These are phyloP conservation scores for Magnusiomyces ingens DNA, from an alignment of 1,139 yeast species.

Conservation along the genomic window DNA sequence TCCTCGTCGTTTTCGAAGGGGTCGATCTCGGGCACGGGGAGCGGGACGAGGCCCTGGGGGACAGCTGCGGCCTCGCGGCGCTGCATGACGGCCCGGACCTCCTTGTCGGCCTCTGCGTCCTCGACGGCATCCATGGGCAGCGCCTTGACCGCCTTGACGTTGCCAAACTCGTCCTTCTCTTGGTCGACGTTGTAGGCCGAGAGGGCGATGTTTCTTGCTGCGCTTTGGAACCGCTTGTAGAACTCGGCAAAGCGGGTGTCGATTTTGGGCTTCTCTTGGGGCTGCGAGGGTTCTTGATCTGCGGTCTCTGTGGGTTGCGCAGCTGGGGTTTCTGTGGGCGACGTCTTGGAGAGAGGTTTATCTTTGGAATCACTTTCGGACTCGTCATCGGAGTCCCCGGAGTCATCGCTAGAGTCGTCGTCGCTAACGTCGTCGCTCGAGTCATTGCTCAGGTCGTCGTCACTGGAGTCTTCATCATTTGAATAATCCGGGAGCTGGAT, in stretches of 20 bases:
- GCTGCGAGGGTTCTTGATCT: conserved; percentile 31
- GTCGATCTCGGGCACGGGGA: conserved; percentile 8
- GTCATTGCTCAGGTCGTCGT: conserved; percentile 4
- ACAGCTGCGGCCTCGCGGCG: conserved; percentile 10
- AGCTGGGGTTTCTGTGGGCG: background rate
- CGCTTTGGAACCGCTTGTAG: conserved; percentile 17
- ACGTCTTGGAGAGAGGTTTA: conserved; percentile 18
- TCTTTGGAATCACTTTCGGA: conserved; percentile 39
- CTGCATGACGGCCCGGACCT: conserved; percentile 7
- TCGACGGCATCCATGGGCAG: conserved; percentile 9
- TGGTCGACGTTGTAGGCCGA: conserved; percentile 11
- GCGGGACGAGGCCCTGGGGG: conserved; percentile 14
- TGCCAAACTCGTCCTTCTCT: conserved; percentile 4
- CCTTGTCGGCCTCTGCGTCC: conserved; percentile 10
- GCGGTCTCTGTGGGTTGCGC: conserved; percentile 34
- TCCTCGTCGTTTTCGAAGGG: conserved; percentile 14
- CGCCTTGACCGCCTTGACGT: conserved; percentile 1
- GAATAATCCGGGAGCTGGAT: conserved; percentile 17
- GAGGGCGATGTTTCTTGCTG: conserved; percentile 15
- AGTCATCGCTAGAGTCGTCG: conserved; percentile 42
- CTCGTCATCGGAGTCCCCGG: conserved; percentile 43
- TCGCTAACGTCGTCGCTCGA: conserved; percentile 8
- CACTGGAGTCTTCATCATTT: conserved; percentile 16
- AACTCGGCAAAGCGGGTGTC: conserved; percentile 18
- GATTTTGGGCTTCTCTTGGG: conserved; percentile 5